Evolutionary conservation across 306 rosid genomes (phyloP), one percentile per base, ranked within the genome.

Genomic region (Prunus mira): DNA sequence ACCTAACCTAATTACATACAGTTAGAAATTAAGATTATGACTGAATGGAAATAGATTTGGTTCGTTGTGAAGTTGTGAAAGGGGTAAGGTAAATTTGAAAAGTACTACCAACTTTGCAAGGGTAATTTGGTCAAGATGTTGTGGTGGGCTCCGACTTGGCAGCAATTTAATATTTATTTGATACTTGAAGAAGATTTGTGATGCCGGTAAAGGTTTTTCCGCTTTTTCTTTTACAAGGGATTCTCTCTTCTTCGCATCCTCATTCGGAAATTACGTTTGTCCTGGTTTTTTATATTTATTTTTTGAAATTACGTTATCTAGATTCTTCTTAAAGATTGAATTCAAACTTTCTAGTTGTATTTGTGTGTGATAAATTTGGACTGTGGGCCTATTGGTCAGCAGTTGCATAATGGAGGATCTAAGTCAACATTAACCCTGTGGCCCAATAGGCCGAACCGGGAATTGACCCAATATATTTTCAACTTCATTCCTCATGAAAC

Each of bases 211-310:
- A 72, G 76, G 41, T 38, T 38, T 38, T 22, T 20, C 17, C 22
- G 19, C 66, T 72, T 72, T 72, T 56, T 30, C 76, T 57, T 57
- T 41, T 20, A 38, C 67, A 56, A 72, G 65, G 64, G 55, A 72
- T 72, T 71, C 65, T 71, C 45, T 27, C 3, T 13, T 32, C 22
- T 13, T 32, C 22, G 12, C 32, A 3, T 71, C 75, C 43, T 71
- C 14, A 41, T 13, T 20, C 14, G 55, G 67, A 72, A 41, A 72
- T 43, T 72, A 55, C 76, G 76, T 14, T 72, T 25, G 54, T 38
- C 38, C 54, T 71, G 50, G 7, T 20, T 56, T 41, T 72, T 41
- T 32, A 4, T 34, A 34, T 34, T 34, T 34, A 34, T 34, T 34
- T 32, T 32, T 15, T 14, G 2, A 9, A 22, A 57, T 14, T 57